Evolutionary conservation across 805 yeast genomes (phyloP), one percentile per base, ranked within the genome.

Genomic region (Saccharomycopsis sp.): DNA sequence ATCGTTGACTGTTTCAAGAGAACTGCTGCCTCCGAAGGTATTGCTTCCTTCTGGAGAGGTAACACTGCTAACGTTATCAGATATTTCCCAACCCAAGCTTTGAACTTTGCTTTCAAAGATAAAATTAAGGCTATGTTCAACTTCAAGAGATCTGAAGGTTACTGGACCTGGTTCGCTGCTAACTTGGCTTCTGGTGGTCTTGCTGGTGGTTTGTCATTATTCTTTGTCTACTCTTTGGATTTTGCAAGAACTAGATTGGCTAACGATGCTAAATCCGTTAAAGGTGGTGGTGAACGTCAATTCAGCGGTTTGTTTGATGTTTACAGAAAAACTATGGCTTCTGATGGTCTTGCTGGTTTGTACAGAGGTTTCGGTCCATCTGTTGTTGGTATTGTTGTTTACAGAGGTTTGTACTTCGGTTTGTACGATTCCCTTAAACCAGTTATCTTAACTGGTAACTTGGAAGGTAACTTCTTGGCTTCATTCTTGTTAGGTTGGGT

Each of bases 341-440:
- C 95, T 60, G 97, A 89, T 69, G 97, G 97, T 85, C 65, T 88
- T 71, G 95, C 95, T 60, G 97, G 97, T 84, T 79, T 88, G 68
- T 88, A 88, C 88, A 85, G 97, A 81, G 97, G 97, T 78, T 88
- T 88, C 88, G 86, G 89, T 71, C 96, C 96, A 68, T 88, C 96
- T 61, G 96, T 89, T 68, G 77, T 86, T 60, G 97, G 97, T 82
- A 89, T 88, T 65, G 72, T 89, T 75, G 96, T 87, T 67, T 88
- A 89, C 95, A 87, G 97, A 83, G 97, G 97, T 85, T 77, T 88
- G 65, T 89, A 89, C 88, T 88, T 88, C 71, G 97, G 97, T 84
- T 75, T 87, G 62, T 89, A 84, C 77, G 97, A 89, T 74, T 88
- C 96, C 61, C 75, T 89, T 68, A 88, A 89, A 79, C 97, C 97